Conservation (phyloP, 805 yeast genomes). For the Ascoidea tarda region DNA sequence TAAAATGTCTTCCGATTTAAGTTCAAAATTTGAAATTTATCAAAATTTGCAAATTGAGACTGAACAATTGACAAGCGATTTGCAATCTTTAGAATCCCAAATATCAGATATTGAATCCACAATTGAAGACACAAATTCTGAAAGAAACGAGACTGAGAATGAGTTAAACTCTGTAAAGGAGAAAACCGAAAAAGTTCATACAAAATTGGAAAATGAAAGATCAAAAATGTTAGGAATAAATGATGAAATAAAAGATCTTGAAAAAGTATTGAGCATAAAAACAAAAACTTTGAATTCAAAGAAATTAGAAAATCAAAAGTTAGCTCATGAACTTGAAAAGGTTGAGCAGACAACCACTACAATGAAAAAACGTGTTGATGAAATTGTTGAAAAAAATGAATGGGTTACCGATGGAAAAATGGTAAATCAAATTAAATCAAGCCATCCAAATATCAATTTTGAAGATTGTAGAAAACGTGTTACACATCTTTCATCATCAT, state of each 20-base stretch:
- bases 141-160: constrained; percentile 12
- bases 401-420: constrained; percentile 64
- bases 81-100: constrained; percentile 28
- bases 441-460: constrained; percentile 48
- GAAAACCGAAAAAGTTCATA: constrained; percentile 11
- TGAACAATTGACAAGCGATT: constrained; percentile 53
- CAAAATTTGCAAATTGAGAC: constrained; percentile 55
- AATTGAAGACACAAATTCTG: constrained; percentile 22
- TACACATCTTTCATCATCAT: constrained; percentile 38
- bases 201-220: constrained; percentile 37
- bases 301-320: constrained; percentile 37
- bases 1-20: constrained; percentile 24
- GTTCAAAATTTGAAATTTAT: constrained; percentile 33
- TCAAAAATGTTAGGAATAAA: constrained; percentile 51
- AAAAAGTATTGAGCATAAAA: constrained; percentile 28
- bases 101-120: constrained; percentile 21
- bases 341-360: constrained; percentile 22
- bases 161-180: constrained; percentile 13
- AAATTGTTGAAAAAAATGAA: constrained; percentile 37
- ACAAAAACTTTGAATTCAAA: constrained; percentile 25
- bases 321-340: constrained; percentile 41
- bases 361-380: constrained; percentile 26
- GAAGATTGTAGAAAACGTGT: constrained; percentile 48
- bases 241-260: constrained; percentile 60
- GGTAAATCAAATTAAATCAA: constrained; percentile 39